phyloP scores from a whole-genome alignment of 495 filamentous ascomycete species.

The Emericellopsis terricola region DNA sequence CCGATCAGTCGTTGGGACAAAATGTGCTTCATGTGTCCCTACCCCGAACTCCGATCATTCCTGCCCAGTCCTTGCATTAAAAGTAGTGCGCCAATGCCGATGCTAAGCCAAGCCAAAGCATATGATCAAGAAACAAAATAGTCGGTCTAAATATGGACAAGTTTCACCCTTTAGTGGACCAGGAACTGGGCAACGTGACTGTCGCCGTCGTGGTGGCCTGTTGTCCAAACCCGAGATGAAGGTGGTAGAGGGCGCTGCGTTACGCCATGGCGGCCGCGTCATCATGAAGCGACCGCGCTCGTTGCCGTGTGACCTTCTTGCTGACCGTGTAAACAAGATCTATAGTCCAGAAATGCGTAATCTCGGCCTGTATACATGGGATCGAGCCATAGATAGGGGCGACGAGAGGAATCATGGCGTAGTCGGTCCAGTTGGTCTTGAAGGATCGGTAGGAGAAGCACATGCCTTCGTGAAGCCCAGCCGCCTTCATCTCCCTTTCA shows the following conservation, averaged over 20 bases:
- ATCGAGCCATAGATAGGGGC: constrained; percentile 44
- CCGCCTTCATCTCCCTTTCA: constrained; percentile 43
- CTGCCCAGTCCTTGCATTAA: too few relatives aligned
- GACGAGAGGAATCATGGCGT: constrained; percentile 38
- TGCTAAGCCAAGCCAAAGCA: too few relatives aligned
- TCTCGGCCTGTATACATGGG: constrained; percentile 40
- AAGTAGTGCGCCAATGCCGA: too few relatives aligned
- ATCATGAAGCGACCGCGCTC: constrained; percentile 19
- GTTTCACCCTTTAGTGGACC: too few relatives aligned
- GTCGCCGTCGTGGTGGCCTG: too few relatives aligned
- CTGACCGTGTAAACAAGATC: constrained; percentile 48
- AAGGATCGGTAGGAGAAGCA: constrained; percentile 34
- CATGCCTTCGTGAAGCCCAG: constrained; percentile 37
- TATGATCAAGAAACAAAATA: too few relatives aligned
- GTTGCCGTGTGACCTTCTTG: constrained; percentile 36
- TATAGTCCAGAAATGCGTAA: constrained; percentile 49
- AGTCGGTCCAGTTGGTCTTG: constrained; percentile 35
- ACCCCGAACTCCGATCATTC: too few relatives aligned
- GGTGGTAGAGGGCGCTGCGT: too few relatives aligned
- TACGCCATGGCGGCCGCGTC: constrained; percentile 22
- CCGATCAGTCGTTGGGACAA: too few relatives aligned
- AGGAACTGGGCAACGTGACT: background rate
- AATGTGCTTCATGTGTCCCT: too few relatives aligned
- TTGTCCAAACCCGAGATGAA: too few relatives aligned
- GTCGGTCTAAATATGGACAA: too few relatives aligned